Evolutionary conservation across 345 rosid genomes (phyloP), one percentile per base, ranked within the genome.

Genomic region (Arabis alpina): DNA sequence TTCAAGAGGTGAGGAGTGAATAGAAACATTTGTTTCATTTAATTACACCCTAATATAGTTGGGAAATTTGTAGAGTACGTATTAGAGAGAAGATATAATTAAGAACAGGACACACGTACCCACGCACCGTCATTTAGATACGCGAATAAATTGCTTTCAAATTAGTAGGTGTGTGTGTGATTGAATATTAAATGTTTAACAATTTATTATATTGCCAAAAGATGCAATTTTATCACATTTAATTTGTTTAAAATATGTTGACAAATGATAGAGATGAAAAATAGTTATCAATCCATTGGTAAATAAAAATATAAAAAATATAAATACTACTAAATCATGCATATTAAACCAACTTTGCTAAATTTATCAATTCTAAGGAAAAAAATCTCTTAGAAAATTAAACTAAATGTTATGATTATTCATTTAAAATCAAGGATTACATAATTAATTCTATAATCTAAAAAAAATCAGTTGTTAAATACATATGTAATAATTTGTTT

Each of bases 91-190:
- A 32, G 13, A 52, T 61, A 61, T 61, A 64, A 48, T 56, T 48
- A 73, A 58, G 67, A 42, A 66, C 15, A 27, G 8, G 64, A 27
- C 58, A 61, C 62, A 54, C 49, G 56, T 58, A 61, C 60, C 53
- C 41, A 54, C 28, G 36, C 70, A 73, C 60, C 54, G 62, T 66
- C 68, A 42, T 10, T 41, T 66, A 30, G 55, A 51, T 58, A 56
- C 10, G 40, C 61, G 41, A 52, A 59, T 74, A 74, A 50, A 65
- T 4, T 66, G 72, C 68, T 32, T 63, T 54, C 39, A 72, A 24
- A 45, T 63, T 72, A 63, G 56, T 19, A 19, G 23, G 23, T 19
- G 23, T 19, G 70, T 54, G 70, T 41, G 67, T 30, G 39, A 61
- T 51, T 52, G 36, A 3, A 27, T 39, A 59, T 49, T 58, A 39